Base-by-base conservation (phyloP, 495 filamentous ascomycete species). In the Cercophora scortea region DNA sequence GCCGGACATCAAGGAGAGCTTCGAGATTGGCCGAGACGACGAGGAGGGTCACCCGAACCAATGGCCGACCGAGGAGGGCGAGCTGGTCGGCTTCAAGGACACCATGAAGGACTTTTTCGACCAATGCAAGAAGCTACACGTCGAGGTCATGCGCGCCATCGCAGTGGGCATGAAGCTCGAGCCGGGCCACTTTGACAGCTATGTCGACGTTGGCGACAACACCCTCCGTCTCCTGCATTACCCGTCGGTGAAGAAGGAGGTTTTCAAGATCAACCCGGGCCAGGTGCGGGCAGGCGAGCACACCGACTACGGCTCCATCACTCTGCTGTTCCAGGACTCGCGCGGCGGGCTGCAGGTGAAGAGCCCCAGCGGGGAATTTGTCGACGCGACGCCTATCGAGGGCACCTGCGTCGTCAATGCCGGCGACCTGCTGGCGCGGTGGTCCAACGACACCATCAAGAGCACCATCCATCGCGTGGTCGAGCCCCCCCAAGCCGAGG, bases 381-480 rank as follows among this genome's bases (percentile, higher is more conserved):
- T 95, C 15, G 82, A 95, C 60, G 92, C 87, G 15, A 87, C 78
- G 32, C 92, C 92, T 0, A 89, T 95, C 49, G 73, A 82, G 32
- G 86, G 82, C 47, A 90, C 90, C 4, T 85, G 93, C 49, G 89
- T 97, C 6, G 79, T 97, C 33, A 96, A 97, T 65, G 91, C 90
- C 1, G 92, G 90, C 1, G 92, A 97, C 69, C 56, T 96, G 59
- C 69, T 97, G 42, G 85, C 89, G 3, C 71, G 91, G 33, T 97
- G 92, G 92, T 87, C 84, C 40, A 97, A 96, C 61, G 89, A 91
- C 60, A 82, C 79, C 6, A 92, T 97, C 63, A 87, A 85, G 70
- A 89, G 84, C 53, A 97, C 92, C 0, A 81, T 87, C 48, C 92
- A 97, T 64, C 80, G 90, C 17, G 92, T 96, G 2, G 87, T 96